Evolutionary conservation across 2,329 filamentous ascomycete genomes (phyloP), one percentile per base, ranked within the genome.

Genomic region (Akanthomyces muscarius): DNA sequence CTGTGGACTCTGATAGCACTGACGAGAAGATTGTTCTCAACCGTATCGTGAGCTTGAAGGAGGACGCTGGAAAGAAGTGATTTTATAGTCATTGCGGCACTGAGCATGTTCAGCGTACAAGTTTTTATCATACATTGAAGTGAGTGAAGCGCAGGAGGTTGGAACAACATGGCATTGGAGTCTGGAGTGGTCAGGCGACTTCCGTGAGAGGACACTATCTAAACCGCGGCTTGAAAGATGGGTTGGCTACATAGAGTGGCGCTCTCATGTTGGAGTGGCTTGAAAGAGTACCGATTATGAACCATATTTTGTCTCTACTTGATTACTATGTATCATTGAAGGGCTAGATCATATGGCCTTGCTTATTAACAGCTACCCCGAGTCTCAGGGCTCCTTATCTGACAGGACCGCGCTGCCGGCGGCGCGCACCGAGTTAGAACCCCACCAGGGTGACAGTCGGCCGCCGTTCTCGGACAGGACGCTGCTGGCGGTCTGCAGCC

Each of bases 1-100:
- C 80, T 65, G 81, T 96, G 74, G 93, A 97, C 73, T 85, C 83
- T 56, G 92, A 96, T 70, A 90, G 87, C 64, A 89, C 86, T 0
- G 85, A 86, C 38, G 90, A 91, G n/a, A 91, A 89, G 74, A 81
- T 96, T 67, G 85, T 98, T 54, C 78, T 98, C 36, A 98, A 98
- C 78, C 85, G 92, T 58, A 97, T 98, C 71, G 93, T 98, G 25
- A 91, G 89, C 54, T 76, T 97, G 71, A 96, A 96, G 80, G 93
- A 97, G 76, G 91, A 96, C 72, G 79, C 84, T n/a, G 86, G 86
- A 62, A 92, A 92, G 81, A 68, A 64, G 41, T 61, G 36, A 63
- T 55, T 18, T 18, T 56, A 23, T 25, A 38, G 42, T 25, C 13
- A 36, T 18, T 4, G 18, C 16, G 44, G 33, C 10, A n/a, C 7